Evolutionary conservation across 2,329 filamentous ascomycete genomes (phyloP).

Genomic region (Blastomyces emzantsi): DNA sequence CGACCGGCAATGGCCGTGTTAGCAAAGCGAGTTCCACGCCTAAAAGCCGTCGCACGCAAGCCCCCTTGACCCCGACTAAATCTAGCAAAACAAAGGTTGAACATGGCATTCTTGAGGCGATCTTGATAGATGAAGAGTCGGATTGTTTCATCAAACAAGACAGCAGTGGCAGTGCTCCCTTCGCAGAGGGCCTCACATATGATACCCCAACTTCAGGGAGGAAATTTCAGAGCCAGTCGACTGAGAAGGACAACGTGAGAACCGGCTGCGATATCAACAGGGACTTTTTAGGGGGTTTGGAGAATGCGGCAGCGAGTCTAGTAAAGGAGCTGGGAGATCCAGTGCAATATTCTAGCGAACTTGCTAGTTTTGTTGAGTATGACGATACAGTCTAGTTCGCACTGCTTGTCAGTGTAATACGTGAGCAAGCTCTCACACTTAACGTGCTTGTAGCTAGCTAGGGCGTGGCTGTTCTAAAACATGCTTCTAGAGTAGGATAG

Average conservation of each 20-base stretch:
- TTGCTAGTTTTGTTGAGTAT: background rate
- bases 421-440: background rate
- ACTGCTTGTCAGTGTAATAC: background rate
- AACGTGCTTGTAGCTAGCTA: background rate
- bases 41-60: background rate
- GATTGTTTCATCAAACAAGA: background rate
- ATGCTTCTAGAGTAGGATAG: background rate
- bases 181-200: background rate
- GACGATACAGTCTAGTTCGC: background rate
- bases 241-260: background rate
- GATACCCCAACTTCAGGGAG: background rate
- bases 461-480: background rate
- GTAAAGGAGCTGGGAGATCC: background rate
- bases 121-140: background rate
- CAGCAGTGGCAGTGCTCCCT: background rate
- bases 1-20: background rate
- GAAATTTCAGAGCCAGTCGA: background rate
- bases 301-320: background rate
- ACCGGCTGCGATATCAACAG: background rate
- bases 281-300: background rate
- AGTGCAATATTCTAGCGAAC: background rate
- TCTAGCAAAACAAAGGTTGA: background rate
- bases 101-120: background rate
- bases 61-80: background rate
- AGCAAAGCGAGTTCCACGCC: background rate